Evolutionary conservation across 495 filamentous ascomycete species (phyloP).

Genomic region (Bacidia gigantensis): DNA sequence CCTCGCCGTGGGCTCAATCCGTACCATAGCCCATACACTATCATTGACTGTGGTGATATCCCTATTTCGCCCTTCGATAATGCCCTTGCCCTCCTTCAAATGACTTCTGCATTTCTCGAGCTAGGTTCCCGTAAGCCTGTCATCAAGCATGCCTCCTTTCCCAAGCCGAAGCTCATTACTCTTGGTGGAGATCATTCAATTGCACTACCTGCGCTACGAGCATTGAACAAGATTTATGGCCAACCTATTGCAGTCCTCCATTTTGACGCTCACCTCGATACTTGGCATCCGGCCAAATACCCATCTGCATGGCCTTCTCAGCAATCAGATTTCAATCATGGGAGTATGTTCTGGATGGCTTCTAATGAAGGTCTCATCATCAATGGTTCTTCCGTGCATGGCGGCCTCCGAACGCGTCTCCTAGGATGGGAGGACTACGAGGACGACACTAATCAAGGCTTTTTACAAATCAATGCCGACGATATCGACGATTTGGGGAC

Average conservation of each 20-base stretch:
- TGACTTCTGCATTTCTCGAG: conserved; percentile 61
- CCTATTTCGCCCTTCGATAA: conserved; percentile 73
- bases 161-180: conserved; percentile 55
- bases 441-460: conserved; percentile 49
- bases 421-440: conserved; percentile 56
- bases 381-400: conserved; percentile 58
- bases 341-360: conserved; percentile 75
- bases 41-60: conserved; percentile 47
- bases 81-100: conserved; percentile 57
- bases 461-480: conserved; percentile 50
- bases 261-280: conserved; percentile 74
- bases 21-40: conserved; percentile 55
- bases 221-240: conserved; percentile 54
- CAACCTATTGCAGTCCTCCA: conserved; percentile 64
- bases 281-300: conserved; percentile 72
- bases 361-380: conserved; percentile 58
- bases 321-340: conserved; percentile 67
- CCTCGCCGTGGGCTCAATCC: conserved; percentile 65
- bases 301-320: conserved; percentile 55
- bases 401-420: conserved; percentile 59
- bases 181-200: conserved; percentile 75
- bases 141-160: conserved; percentile 19
- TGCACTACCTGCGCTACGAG: conserved; percentile 61
- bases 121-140: conserved; percentile 39
- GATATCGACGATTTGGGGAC: conserved; percentile 50